Evolutionary conservation across 306 rosid species (phyloP).

Genomic region (Prosopis cineraria): DNA sequence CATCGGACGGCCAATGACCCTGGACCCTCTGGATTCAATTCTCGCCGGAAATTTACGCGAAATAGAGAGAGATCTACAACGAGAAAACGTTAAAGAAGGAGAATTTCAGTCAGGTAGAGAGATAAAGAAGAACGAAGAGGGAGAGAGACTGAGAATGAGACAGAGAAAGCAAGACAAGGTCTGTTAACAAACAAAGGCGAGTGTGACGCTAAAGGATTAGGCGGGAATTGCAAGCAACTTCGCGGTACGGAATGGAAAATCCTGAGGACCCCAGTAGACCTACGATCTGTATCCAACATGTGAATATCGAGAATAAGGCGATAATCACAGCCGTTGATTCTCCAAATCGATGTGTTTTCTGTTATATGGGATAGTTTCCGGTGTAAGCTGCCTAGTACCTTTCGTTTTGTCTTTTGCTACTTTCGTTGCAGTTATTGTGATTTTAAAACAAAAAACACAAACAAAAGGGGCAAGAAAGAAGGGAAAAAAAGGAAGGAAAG

Average conservation of each 20-base stretch:
- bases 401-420: slow-evolving; percentile 35
- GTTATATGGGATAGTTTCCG: neutral
- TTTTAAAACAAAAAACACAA: neutral
- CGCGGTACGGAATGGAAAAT: neutral
- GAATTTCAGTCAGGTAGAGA: slow-evolving; percentile 62
- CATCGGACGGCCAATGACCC: slow-evolving; percentile 47
- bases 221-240: slow-evolving; percentile 23
- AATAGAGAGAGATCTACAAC: slow-evolving; percentile 47
- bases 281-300: neutral
- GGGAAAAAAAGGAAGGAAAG: neutral
- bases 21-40: slow-evolving; percentile 29
- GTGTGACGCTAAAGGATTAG: slow-evolving; percentile 34
- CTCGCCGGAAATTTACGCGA: slow-evolving; percentile 37
- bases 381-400: neutral
- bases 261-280: neutral
- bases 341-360: too few species aligned
- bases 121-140: slow-evolving; percentile 3
- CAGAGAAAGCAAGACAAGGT: slow-evolving; percentile 37
- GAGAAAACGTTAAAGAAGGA: slow-evolving; percentile 68
- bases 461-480: neutral
- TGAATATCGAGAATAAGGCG: neutral
- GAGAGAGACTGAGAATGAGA: slow-evolving; percentile 22
- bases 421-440: slow-evolving; percentile 32
- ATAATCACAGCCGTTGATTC: slow-evolving; percentile 30
- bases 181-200: slow-evolving; percentile 36